These are phyloP conservation scores for Heliamphora pulchella DNA, from an alignment of 179 eudicot genomes.

Conservation along the genomic window DNA sequence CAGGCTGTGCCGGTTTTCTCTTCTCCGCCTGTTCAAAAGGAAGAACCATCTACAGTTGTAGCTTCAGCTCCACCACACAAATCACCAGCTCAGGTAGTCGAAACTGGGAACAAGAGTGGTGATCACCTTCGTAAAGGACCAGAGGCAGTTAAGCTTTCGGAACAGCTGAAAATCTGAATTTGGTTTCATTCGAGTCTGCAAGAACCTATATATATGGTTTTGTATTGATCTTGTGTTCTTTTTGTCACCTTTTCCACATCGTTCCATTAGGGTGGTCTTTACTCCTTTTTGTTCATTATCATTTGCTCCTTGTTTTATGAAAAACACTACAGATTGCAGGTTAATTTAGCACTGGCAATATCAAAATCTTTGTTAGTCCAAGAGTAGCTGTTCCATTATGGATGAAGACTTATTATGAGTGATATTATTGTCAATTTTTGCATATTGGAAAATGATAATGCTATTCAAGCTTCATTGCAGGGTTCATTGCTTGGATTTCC, in stretches of 20 bases:
- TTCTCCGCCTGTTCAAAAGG: constrained; percentile 28
- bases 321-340: no score
- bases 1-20: constrained; percentile 36
- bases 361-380: no score
- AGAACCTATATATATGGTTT: neutral
- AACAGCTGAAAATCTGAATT: constrained; percentile 29
- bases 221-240: neutral
- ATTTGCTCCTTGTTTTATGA: no score
- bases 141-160: constrained; percentile 23
- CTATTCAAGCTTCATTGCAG: no score
- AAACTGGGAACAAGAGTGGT: neutral
- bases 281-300: no score
- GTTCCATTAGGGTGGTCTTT: no score
- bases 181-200: neutral
- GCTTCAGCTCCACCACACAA: constrained; percentile 6
- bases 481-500: no score
- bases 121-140: constrained; percentile 17
- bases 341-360: no score
- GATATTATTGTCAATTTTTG: no score
- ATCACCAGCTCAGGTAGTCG: neutral
- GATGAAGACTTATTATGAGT: no score
- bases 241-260: neutral
- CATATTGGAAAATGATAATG: no score
- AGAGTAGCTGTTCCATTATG: no score
- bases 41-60: constrained; percentile 7